A percentile compares a stretch with the other conserved stretches of the same genome.
Evolutionary conservation across 208 protist genomes (phyloP).

Genomic region (Tritrichomonas musculus): DNA sequence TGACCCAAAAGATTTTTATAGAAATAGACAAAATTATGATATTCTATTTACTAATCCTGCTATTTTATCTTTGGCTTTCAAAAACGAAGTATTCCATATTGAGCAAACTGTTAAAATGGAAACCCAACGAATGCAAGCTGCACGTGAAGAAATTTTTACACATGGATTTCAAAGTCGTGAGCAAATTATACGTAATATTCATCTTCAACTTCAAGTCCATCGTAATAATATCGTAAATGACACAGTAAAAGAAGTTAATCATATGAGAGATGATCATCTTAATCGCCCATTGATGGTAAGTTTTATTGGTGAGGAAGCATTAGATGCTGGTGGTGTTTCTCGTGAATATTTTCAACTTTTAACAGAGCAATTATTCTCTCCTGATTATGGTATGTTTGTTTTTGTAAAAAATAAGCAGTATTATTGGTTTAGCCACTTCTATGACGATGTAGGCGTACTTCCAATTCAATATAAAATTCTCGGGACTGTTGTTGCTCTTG

Average conservation of each 20-base stretch:
- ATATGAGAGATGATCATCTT: slow-evolving; percentile 47
- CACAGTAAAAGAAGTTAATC: background rate
- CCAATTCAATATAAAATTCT: background rate
- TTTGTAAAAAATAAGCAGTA: slow-evolving; percentile 58
- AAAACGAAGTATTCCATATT: background rate
- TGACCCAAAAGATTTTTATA: background rate
- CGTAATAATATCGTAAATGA: slow-evolving; percentile 30
- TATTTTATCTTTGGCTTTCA: background rate
- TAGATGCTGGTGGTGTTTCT: slow-evolving; percentile 79
- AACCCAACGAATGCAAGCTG: background rate
- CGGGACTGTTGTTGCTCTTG: slow-evolving; percentile 65
- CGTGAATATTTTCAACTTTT: slow-evolving; percentile 91
- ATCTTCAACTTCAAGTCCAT: background rate
- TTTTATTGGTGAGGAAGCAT: slow-evolving; percentile 75
- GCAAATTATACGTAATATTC: no score
- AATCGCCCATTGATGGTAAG: slow-evolving; percentile 70
- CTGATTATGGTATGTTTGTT: slow-evolving; percentile 76
- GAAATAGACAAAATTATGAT: background rate
- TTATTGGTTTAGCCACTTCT: slow-evolving; percentile 63
- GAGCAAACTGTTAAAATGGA: background rate
- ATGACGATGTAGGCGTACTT: slow-evolving; percentile 36
- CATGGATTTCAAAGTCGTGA: background rate
- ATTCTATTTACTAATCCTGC: background rate
- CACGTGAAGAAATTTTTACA: background rate
- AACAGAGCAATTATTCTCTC: slow-evolving; percentile 70